Conservation (phyloP, 805 yeast genomes). For the Brettanomyces naardenensis region DNA sequence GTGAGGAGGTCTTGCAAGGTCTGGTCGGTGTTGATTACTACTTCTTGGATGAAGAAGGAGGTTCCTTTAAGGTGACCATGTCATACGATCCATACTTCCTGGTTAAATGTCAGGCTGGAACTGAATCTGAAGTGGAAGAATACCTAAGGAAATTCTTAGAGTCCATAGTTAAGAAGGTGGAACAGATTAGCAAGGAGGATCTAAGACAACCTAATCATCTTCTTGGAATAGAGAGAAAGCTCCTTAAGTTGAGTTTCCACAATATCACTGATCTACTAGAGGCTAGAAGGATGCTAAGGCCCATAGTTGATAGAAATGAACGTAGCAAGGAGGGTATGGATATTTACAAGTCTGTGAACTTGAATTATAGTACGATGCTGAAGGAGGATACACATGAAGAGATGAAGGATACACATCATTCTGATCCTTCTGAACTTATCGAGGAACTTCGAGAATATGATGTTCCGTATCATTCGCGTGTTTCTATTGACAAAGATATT, state of each 20-base stretch:
- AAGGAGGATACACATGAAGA: slow-evolving; percentile 25
- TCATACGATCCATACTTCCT: slow-evolving; percentile 85
- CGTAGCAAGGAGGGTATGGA: slow-evolving; percentile 55
- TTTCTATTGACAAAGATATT: slow-evolving; percentile 80
- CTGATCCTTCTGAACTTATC: slow-evolving; percentile 56
- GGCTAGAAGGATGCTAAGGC: slow-evolving; percentile 63
- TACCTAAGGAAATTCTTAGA: slow-evolving; percentile 64
- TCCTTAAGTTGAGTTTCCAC: slow-evolving; percentile 65
- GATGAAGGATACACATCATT: slow-evolving; percentile 13
- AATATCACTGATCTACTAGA: slow-evolving; percentile 66
- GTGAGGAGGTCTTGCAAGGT: slow-evolving; percentile 54
- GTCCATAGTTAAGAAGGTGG: slow-evolving; percentile 45
- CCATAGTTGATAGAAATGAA: slow-evolving; percentile 64
- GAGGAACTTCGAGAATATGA: slow-evolving; percentile 89
- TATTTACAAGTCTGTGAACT: slow-evolving; percentile 51
- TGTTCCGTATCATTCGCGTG: slow-evolving; percentile 94
- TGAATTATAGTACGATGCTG: slow-evolving; percentile 26
- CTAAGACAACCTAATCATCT: slow-evolving; percentile 78
- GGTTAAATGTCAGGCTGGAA: slow-evolving; percentile 52
- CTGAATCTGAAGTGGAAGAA: slow-evolving; percentile 79
- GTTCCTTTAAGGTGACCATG: slow-evolving; percentile 80
- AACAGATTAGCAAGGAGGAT: slow-evolving; percentile 67
- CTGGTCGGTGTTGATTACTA: slow-evolving; percentile 89
- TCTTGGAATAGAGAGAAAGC: slow-evolving; percentile 58
- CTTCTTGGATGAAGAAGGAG: slow-evolving; percentile 94